These are phyloP conservation scores for Populus hybrid DNA, from an alignment of 441 rosid species.

Conservation along the genomic window DNA sequence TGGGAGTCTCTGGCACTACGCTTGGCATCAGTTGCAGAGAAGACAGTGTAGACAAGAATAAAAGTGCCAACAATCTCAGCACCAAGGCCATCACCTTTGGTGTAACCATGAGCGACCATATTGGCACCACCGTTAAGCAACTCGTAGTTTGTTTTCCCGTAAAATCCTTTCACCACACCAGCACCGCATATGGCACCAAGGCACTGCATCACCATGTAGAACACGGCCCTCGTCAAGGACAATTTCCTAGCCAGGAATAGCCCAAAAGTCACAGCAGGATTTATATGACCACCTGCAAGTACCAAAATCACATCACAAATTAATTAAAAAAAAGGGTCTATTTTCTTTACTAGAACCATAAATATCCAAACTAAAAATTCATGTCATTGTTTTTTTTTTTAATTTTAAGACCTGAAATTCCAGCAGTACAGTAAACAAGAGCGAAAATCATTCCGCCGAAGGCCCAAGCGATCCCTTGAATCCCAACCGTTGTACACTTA, in stretches of 20 bases:
- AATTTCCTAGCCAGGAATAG: no score
- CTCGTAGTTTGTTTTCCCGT: slow-evolving; percentile 28
- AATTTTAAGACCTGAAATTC: slow-evolving; percentile 58
- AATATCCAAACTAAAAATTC: neutral
- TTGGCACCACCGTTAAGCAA: slow-evolving; percentile 66
- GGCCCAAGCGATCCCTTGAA: slow-evolving; percentile 97
- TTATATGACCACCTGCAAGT: slow-evolving; percentile 69
- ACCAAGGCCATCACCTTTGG: slow-evolving; percentile 77
- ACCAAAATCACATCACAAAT: neutral
- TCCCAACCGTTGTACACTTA: slow-evolving; percentile 73
- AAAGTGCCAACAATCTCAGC: slow-evolving; percentile 92
- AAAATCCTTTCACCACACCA: slow-evolving; percentile 82
- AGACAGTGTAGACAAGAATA: slow-evolving; percentile 25
- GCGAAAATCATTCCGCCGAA: slow-evolving; percentile 96
- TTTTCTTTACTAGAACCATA: neutral
- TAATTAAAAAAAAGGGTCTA: no score
- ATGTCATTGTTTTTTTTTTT: neutral
- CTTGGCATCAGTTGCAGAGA: slow-evolving; percentile 91
- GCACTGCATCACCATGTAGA: no score
- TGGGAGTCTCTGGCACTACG: slow-evolving; percentile 92
- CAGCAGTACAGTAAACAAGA: slow-evolving; percentile 90
- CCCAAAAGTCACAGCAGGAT: slow-evolving; percentile 3
- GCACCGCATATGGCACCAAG: slow-evolving; percentile 81
- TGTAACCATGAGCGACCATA: slow-evolving; percentile 48
- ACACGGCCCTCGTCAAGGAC: no score